Conservation (phyloP, 2,329 filamentous ascomycete species). For the Fusarium nygamai region DNA sequence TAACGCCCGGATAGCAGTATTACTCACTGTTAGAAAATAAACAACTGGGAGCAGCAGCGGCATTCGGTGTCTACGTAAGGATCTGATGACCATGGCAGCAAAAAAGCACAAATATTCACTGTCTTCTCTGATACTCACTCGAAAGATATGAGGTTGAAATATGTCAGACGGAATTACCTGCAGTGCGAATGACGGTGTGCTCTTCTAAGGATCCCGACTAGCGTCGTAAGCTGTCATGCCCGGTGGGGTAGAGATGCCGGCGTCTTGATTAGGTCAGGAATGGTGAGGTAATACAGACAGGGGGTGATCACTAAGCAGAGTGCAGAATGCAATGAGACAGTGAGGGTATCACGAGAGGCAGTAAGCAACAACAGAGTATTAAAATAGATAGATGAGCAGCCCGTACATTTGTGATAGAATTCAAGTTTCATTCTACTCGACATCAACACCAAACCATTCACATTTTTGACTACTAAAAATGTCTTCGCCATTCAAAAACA, state of each 20-base stretch:
- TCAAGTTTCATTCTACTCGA: fast-evolving
- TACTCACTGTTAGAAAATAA: background rate
- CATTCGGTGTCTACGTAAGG: fast-evolving
- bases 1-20: fast-evolving
- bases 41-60: background rate
- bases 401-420: fast-evolving
- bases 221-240: background rate
- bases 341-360: background rate
- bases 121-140: fast-evolving
- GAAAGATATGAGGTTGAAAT: fast-evolving
- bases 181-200: background rate
- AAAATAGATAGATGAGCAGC: background rate
- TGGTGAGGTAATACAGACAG: background rate
- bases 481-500: conserved; percentile 2
- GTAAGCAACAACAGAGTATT: fast-evolving
- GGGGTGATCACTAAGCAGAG: background rate
- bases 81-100: fast-evolving
- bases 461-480: background rate
- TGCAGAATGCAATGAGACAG: no score
- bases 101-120: fast-evolving
- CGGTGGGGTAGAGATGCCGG: background rate
- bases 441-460: fast-evolving
- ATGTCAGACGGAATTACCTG: background rate
- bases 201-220: background rate
- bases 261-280: background rate